Evolutionary conservation across 495 filamentous ascomycete genomes (phyloP).

Genomic region (Podospora pseudopauciseta): DNA sequence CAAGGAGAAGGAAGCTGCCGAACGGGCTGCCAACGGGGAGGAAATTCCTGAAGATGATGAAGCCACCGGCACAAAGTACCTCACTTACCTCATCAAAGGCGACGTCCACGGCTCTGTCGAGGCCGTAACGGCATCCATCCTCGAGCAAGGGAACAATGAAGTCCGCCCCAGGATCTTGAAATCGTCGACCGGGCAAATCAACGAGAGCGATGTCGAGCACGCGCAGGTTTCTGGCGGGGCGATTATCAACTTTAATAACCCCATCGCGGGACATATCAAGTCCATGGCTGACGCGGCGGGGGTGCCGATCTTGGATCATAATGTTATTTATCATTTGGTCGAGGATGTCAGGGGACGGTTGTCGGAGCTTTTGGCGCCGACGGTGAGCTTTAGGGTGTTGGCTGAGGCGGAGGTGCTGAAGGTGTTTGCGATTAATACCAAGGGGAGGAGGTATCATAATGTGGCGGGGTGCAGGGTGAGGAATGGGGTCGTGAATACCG

Average conservation of each 20-base stretch:
- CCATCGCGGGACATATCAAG: slow-evolving; percentile 62
- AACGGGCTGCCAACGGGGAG: slow-evolving; percentile 34
- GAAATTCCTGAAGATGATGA: slow-evolving; percentile 18
- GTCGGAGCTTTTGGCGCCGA: slow-evolving; percentile 62
- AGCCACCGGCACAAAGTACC: slow-evolving; percentile 49
- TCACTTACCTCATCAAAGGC: slow-evolving; percentile 84
- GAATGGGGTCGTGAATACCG: slow-evolving; percentile 66
- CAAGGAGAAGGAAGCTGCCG: slow-evolving; percentile 35
- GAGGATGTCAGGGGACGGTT: slow-evolving; percentile 74
- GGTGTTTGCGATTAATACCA: slow-evolving; percentile 78
- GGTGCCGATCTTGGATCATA: slow-evolving; percentile 78
- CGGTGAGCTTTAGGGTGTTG: slow-evolving; percentile 61
- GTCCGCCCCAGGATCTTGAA: slow-evolving; percentile 73
- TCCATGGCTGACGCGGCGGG: slow-evolving; percentile 63
- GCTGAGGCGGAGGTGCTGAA: slow-evolving; percentile 87
- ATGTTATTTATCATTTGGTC: slow-evolving; percentile 86
- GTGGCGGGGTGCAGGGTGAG: slow-evolving; percentile 87
- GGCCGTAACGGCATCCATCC: slow-evolving; percentile 72
- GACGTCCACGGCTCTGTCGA: slow-evolving; percentile 93
- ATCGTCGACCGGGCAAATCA: slow-evolving; percentile 70
- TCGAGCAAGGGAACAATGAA: slow-evolving; percentile 75
- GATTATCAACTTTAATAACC: slow-evolving; percentile 84
- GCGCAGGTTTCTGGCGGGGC: slow-evolving; percentile 65
- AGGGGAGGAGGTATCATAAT: slow-evolving; percentile 60
- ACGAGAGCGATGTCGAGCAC: slow-evolving; percentile 86